Evolutionary conservation across 2,329 filamentous ascomycete species (phyloP), one percentile per base, ranked within the genome.

Genomic region (Epichloe glyceriae): DNA sequence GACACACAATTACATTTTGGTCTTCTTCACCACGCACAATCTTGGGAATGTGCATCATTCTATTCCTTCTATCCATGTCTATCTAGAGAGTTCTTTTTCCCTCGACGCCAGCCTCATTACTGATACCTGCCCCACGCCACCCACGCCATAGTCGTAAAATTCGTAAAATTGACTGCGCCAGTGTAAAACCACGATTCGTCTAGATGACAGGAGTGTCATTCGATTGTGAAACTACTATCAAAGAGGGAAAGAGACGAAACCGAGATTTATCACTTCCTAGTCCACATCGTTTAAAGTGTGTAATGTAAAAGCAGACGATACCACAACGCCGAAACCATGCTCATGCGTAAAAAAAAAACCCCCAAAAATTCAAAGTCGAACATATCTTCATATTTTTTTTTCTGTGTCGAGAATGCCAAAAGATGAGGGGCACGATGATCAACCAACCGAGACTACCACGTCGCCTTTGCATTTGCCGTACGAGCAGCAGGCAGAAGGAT

Each of bases 401-500:
- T 12, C 17, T 14, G 5, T 6, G 19, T 11, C 26, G 26, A 30
- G 26, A 11, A 30, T 30, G 26, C 39, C 4, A 42, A 41, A 12
- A 42, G 19, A 22, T 3, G 17, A 42, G 19, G 10, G 10, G 17
- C 39, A 15, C 12, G 1, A n/a, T 14, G 35, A 22, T 44, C 20
- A 45, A n/a, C 64, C 67, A 60, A 74, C 73, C 10, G 67, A 67
- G 48, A 75, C 58, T 42, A 77, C 51, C 45, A 53, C 51, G 15
- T 46, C 48, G 49, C 70, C 70, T 50, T 73, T 72, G 62, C 75
- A 78, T 35, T 64, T 64, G 47, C 75, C 75, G 54, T 78, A 76
- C n/a, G 71, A 72, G 60, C 75, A 79, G 61, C 75, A 78, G 12
- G 64, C 70, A 30, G 74, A 70, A n/a, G 73, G 67, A 19, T 68